A percentile compares a stretch with the other conserved stretches of the same genome.
Evolutionary conservation across 306 rosid species (phyloP).

Genomic region (Prosopis cineraria): DNA sequence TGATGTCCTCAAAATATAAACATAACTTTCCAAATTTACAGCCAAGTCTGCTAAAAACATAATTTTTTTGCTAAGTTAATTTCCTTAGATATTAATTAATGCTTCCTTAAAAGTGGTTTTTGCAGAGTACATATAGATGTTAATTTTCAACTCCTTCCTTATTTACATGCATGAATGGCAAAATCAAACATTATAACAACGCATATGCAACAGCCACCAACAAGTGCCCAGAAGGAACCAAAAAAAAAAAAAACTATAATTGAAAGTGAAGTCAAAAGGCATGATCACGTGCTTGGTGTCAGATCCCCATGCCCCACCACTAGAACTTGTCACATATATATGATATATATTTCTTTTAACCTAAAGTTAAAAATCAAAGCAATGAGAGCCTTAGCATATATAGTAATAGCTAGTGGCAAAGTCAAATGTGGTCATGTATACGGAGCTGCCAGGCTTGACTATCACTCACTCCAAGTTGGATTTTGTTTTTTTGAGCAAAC

Average conservation of each 20-base stretch:
- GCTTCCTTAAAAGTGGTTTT: no score
- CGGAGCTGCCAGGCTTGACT: background rate
- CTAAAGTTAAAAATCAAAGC: background rate
- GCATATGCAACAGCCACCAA: background rate
- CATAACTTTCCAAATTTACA: no score
- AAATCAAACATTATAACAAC: background rate
- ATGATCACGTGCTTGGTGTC: constrained; percentile 17
- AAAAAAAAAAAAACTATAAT: constrained; percentile 3
- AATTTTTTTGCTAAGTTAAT: no score
- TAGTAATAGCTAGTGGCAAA: background rate
- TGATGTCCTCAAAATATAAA: no score
- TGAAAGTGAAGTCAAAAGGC: constrained; percentile 43
- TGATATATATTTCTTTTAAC: background rate
- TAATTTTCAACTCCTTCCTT: background rate
- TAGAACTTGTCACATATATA: constrained; percentile 24
- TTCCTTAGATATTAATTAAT: no score
- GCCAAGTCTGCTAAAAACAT: no score
- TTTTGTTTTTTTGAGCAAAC: no score
- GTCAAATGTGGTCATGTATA: background rate
- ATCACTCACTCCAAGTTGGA: background rate
- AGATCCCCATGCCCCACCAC: constrained; percentile 34
- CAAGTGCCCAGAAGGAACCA: background rate
- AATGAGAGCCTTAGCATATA: background rate
- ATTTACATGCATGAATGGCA: background rate
- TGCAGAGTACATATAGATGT: background rate